Percentiles rank a stretch among this genome's conserved stretches.
phyloP scores from a whole-genome alignment of 176 grass and related monocot species.

The Phragmites australis region DNA sequence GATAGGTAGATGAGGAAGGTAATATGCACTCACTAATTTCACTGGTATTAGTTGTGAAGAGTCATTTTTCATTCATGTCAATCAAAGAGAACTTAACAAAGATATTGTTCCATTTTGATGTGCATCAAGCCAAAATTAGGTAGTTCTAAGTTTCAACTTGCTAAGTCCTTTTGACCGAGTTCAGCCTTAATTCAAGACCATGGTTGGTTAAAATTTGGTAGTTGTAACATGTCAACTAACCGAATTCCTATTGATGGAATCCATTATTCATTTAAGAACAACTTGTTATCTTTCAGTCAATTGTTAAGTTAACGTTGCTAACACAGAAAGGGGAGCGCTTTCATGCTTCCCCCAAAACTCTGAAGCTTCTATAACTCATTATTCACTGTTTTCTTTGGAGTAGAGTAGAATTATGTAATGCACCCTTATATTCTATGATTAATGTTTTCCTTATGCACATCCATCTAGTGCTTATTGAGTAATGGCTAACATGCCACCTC shows the following conservation, averaged over 20 bases:
- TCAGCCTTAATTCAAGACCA: not conserved
- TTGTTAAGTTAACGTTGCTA: constrained; percentile 2
- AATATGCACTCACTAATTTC: not conserved
- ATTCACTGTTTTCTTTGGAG: not conserved
- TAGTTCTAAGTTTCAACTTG: constrained; percentile 20
- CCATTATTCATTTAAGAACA: not conserved
- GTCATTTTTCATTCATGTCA: not conserved
- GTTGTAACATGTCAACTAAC: constrained; percentile 5
- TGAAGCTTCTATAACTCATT: not conserved
- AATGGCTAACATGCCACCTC: not conserved
- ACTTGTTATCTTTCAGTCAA: not conserved
- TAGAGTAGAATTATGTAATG: not conserved
- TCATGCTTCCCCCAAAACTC: not conserved
- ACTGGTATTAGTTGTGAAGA: not conserved
- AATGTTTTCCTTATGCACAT: not conserved
- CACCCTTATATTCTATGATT: not conserved
- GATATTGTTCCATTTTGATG: not conserved
- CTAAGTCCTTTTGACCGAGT: constrained; percentile 4
- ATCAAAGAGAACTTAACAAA: constrained; percentile 22
- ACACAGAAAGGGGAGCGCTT: not conserved
- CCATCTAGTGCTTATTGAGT: not conserved
- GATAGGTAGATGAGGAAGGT: constrained; percentile 47
- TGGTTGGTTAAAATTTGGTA: not conserved
- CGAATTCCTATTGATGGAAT: constrained; percentile 14
- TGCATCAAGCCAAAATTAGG: constrained; percentile 9